A percentile compares a stretch with the other conserved stretches of the same genome.
Conservation (phyloP, 169 alveolate genomes). For the Perkinsus marinus region DNA sequence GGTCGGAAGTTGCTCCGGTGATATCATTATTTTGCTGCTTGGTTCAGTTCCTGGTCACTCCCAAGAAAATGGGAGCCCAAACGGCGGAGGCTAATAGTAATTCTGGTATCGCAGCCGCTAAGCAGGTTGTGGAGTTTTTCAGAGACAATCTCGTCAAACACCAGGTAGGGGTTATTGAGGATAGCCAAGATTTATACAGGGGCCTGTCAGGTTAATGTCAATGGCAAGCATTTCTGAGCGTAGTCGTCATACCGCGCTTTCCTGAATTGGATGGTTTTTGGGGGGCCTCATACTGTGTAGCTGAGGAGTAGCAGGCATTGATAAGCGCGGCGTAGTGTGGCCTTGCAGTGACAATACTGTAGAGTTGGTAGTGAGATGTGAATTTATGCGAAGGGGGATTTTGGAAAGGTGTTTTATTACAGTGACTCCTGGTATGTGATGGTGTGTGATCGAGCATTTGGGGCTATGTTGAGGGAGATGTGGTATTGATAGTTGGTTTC, state of each 20-base stretch:
- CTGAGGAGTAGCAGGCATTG: not conserved
- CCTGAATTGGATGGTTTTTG: not conserved
- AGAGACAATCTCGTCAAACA: constrained; percentile 1
- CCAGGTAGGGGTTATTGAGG: constrained; percentile 4
- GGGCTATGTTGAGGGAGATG: too few species aligned
- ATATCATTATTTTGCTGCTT: not conserved
- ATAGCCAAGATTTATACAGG: too few species aligned
- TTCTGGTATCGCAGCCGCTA: constrained; percentile 9
- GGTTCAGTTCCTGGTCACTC: constrained; percentile 1
- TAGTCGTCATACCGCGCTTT: not conserved
- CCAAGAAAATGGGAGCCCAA: constrained; percentile 30
- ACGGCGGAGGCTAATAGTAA: constrained; percentile 17
- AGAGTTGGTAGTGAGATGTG: too few species aligned
- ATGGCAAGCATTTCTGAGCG: not conserved
- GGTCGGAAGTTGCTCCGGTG: not conserved
- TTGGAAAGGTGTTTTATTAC: too few species aligned
- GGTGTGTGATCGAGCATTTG: too few species aligned
- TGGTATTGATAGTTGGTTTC: not conserved
- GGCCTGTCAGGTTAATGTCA: not conserved
- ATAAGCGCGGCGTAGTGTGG: too few species aligned
- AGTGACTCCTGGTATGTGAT: too few species aligned
- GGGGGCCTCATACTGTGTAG: not conserved
- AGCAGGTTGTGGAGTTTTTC: constrained; percentile 18
- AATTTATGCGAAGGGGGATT: too few species aligned
- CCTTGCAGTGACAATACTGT: too few species aligned